Evolutionary conservation across 805 yeast species (phyloP).

Genomic region (Starmerella potacharoeniae): DNA sequence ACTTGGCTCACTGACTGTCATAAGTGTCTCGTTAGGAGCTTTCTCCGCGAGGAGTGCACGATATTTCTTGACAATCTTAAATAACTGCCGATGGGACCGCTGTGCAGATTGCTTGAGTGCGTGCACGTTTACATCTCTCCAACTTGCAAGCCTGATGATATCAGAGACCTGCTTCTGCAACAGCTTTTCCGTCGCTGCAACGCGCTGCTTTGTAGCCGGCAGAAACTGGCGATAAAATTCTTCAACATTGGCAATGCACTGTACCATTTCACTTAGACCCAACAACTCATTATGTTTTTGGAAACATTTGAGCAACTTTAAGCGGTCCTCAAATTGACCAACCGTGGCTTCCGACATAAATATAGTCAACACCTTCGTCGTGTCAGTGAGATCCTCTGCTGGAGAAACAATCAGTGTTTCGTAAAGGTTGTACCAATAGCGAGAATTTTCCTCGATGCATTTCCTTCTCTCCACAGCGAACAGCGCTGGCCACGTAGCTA

Average conservation of each 20-base stretch:
- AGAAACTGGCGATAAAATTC: conserved; percentile 58
- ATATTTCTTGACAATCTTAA: conserved; percentile 73
- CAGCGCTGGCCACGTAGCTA: conserved; percentile 72
- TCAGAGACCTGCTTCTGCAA: conserved; percentile 75
- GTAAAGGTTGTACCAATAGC: conserved; percentile 87
- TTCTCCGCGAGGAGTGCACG: conserved; percentile 47
- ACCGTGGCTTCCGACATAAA: conserved; percentile 63
- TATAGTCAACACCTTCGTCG: conserved; percentile 53
- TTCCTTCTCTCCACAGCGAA: conserved; percentile 44
- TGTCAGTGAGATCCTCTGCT: conserved; percentile 27
- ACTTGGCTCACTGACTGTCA: neutral
- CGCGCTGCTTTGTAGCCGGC: conserved; percentile 36
- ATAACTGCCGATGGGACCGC: conserved; percentile 71
- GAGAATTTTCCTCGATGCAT: conserved; percentile 44
- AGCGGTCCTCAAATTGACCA: conserved; percentile 60
- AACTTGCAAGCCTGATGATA: conserved; percentile 78
- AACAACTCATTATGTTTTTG: conserved; percentile 36
- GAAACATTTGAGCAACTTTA: conserved; percentile 56
- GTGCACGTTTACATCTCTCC: conserved; percentile 92
- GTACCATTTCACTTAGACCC: conserved; percentile 9
- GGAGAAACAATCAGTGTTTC: conserved; percentile 48
- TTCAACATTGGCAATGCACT: conserved; percentile 47
- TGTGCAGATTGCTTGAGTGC: conserved; percentile 91
- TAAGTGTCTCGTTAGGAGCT: conserved; percentile 17
- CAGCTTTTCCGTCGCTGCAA: conserved; percentile 38